Evolutionary conservation across 495 filamentous ascomycete species (phyloP).

Genomic region (Tuber brumale): DNA sequence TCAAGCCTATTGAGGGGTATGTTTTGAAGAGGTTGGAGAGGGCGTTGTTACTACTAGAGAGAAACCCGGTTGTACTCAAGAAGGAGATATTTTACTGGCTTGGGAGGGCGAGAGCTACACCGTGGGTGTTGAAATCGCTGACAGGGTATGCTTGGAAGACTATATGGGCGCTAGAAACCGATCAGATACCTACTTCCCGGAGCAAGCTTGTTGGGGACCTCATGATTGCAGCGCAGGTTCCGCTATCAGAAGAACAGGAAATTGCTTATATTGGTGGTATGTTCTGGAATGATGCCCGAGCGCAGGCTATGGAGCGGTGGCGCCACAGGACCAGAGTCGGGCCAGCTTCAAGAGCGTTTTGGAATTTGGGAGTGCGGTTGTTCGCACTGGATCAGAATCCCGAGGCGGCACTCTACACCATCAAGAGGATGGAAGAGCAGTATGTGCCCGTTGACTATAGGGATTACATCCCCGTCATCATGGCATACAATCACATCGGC

Average conservation of each 20-base stretch:
- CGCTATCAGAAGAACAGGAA: slow-evolving; percentile 33
- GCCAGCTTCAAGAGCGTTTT: slow-evolving; percentile 15
- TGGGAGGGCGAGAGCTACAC: slow-evolving; percentile 14
- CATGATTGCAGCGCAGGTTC: slow-evolving; percentile 26
- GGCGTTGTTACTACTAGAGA: slow-evolving; percentile 22
- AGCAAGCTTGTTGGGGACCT: slow-evolving; percentile 34
- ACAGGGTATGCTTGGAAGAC: slow-evolving; percentile 37
- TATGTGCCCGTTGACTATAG: slow-evolving; percentile 27
- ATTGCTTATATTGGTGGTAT: slow-evolving; percentile 38
- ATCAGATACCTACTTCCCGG: slow-evolving; percentile 26
- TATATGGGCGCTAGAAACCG: slow-evolving; percentile 35
- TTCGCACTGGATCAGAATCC: slow-evolving; percentile 24
- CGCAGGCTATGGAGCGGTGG: slow-evolving; percentile 29
- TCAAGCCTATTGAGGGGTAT: background rate
- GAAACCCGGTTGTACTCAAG: slow-evolving; percentile 17
- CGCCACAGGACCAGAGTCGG: background rate
- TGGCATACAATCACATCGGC: slow-evolving; percentile 38
- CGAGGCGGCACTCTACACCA: slow-evolving; percentile 20
- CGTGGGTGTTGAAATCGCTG: slow-evolving; percentile 25
- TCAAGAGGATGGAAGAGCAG: slow-evolving; percentile 20
- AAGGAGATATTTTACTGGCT: slow-evolving; percentile 37
- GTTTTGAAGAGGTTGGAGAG: slow-evolving; percentile 7
- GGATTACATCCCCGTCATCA: slow-evolving; percentile 32
- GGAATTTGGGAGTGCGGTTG: slow-evolving; percentile 37
- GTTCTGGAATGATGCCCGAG: slow-evolving; percentile 31